Conservation (phyloP, 305 asterid genomes). For the Salvia sclarea region DNA sequence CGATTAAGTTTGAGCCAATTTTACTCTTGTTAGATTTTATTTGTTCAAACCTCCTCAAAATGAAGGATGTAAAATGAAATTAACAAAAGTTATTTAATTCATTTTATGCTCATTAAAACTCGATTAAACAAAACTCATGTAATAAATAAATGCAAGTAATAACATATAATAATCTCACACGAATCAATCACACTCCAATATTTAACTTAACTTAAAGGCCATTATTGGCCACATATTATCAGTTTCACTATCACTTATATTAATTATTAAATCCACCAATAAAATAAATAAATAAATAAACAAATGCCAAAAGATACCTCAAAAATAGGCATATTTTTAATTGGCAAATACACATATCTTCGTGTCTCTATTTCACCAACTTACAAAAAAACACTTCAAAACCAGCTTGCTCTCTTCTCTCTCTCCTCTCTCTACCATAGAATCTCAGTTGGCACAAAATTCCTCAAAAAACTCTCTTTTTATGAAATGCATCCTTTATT, state of each 20-base stretch:
- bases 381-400: neutral
- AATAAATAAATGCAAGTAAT: too few species aligned
- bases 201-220: neutral
- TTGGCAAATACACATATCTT: neutral
- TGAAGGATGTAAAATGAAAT: neutral
- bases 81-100: neutral
- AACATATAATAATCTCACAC: too few species aligned
- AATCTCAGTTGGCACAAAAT: slow-evolving; percentile 23
- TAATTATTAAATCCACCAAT: neutral
- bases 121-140: too few species aligned
- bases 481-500: neutral
- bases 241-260: neutral
- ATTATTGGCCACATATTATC: neutral
- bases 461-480: slow-evolving; percentile 16
- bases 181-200: neutral
- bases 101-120: neutral
- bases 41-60: neutral
- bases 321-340: neutral
- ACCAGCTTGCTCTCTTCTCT: neutral
- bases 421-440: neutral
- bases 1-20: too few species aligned
- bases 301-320: neutral
- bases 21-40: neutral
- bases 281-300: too few species aligned
- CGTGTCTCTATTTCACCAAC: neutral